Evolutionary conservation across 2,329 filamentous ascomycete species (phyloP).

Genomic region (Calycina herbarum): DNA sequence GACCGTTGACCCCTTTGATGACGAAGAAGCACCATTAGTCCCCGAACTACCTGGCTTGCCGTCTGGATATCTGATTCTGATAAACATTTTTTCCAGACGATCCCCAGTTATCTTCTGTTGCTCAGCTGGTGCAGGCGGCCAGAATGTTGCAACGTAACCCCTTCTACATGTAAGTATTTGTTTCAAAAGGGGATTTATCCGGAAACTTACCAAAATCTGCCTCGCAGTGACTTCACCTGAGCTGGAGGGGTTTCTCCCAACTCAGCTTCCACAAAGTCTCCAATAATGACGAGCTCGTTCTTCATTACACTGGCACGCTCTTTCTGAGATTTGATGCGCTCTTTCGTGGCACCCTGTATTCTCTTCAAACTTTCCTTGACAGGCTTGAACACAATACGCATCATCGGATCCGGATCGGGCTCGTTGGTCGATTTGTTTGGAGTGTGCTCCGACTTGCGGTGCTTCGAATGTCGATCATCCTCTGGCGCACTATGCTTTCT

Average conservation of each 20-base stretch:
- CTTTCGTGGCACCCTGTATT: constrained; percentile 61
- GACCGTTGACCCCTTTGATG: not conserved
- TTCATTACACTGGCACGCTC: constrained; percentile 62
- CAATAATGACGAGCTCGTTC: constrained; percentile 59
- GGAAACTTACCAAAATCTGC: constrained; percentile 36
- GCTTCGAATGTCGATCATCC: constrained; percentile 52
- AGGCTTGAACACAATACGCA: constrained; percentile 52
- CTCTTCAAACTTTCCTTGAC: constrained; percentile 60
- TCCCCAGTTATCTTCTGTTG: constrained; percentile 19
- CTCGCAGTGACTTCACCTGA: constrained; percentile 30
- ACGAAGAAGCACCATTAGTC: constrained; percentile 9
- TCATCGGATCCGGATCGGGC: constrained; percentile 37
- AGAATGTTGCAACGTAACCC: constrained; percentile 38
- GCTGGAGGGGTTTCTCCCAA: constrained; percentile 25
- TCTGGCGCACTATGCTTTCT: constrained; percentile 59
- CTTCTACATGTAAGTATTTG: constrained; percentile 25
- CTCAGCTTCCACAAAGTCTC: constrained; percentile 57
- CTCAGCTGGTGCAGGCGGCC: constrained; percentile 34
- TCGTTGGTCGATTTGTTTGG: constrained; percentile 21
- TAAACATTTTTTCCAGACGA: constrained; percentile 36
- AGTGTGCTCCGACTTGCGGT: constrained; percentile 50
- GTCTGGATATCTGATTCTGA: constrained; percentile 26
- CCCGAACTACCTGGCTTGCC: constrained; percentile 33
- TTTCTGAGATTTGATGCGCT: constrained; percentile 62
- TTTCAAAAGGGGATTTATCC: not conserved